Conservation (phyloP, 768 basidiomycete species). For the Chalciporus piperatus region DNA sequence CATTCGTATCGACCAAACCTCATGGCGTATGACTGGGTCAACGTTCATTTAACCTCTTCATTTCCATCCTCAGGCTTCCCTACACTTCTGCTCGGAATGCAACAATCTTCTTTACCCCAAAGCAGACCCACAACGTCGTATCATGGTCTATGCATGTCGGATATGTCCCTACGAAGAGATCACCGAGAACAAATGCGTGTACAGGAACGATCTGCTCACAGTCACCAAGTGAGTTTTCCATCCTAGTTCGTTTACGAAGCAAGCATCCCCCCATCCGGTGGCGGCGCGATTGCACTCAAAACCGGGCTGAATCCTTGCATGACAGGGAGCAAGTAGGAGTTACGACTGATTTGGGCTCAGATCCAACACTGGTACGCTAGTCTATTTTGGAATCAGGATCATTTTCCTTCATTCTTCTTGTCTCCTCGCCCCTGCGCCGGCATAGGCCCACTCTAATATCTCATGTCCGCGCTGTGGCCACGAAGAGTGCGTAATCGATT, state of each 20-base stretch:
- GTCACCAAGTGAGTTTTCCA: slow-evolving; percentile 73
- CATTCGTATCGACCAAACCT: not conserved
- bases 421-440: not conserved
- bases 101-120: slow-evolving; percentile 94
- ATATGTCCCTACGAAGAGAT: slow-evolving; percentile 88
- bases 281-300: slow-evolving; percentile 6
- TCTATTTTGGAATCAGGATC: not conserved
- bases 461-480: slow-evolving; percentile 78
- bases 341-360: slow-evolving; percentile 81
- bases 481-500: slow-evolving; percentile 63
- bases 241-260: not conserved
- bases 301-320: slow-evolving; percentile 1
- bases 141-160: slow-evolving; percentile 88
- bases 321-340: slow-evolving; percentile 90
- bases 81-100: slow-evolving; percentile 92
- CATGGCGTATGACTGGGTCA: not conserved
- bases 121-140: slow-evolving; percentile 80
- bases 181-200: slow-evolving; percentile 86
- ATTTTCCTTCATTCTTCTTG: not conserved
- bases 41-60: not conserved
- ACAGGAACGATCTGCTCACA: slow-evolving; percentile 88
- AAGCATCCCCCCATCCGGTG: slow-evolving; percentile 3
- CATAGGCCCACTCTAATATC: slow-evolving; percentile 82
- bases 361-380: slow-evolving; percentile 76
- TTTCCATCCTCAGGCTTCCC: slow-evolving; percentile 54